Base-by-base conservation (phyloP, 176 grass and related monocot genomes). In the Phyllostachys edulis region DNA sequence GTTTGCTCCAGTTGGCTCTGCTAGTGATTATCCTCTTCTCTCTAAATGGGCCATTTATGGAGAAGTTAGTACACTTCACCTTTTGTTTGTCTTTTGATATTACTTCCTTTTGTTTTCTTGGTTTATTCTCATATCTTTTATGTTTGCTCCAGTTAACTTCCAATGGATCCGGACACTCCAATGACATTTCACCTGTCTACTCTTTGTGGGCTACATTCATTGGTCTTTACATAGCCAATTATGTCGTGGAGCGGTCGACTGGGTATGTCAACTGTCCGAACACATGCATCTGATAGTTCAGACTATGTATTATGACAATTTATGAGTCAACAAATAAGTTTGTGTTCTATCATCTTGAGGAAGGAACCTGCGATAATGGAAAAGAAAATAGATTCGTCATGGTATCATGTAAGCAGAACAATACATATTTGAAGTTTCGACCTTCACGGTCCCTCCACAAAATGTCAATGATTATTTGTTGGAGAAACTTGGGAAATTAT, bases 11-110 rank as follows among this genome's bases (percentile, higher is more conserved):
- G 96, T 98, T 81, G 96, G 96, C 18, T 93, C 91, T 87, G 96
- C 96, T 76, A 93, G 79, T 51, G 96, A 98, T 72, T 98, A 98
- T 78, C 93, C 96, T 42, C 91, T 98, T 70, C 86, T 95, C 70
- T 95, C 96, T 69, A 98, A 98, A 90, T 98, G 96, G 96, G 96
- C 85, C 39, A 89, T 98, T 82, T 98, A 98, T 87, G 96, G 93
- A 63, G 93, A 98, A 92, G 96, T 95, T 79, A 82, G 46, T 76
- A 63, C 83, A 26, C 50, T 84, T 36, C 20, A 64, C 39, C 29
- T 49, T 64, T 6, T 72, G 2, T 74, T 76, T 5, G 20, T 71
- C 3, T 72, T 79, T 77, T 32, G n/a, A 68, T 63, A n/a, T 42
- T 42, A 64, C 16, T 71, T 54, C 34, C 65, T 1, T 59, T 17